A percentile compares a stretch with the other conserved stretches of the same genome.
phyloP scores from a whole-genome alignment of 768 basidiomycete genomes.

The Russula sp. region DNA sequence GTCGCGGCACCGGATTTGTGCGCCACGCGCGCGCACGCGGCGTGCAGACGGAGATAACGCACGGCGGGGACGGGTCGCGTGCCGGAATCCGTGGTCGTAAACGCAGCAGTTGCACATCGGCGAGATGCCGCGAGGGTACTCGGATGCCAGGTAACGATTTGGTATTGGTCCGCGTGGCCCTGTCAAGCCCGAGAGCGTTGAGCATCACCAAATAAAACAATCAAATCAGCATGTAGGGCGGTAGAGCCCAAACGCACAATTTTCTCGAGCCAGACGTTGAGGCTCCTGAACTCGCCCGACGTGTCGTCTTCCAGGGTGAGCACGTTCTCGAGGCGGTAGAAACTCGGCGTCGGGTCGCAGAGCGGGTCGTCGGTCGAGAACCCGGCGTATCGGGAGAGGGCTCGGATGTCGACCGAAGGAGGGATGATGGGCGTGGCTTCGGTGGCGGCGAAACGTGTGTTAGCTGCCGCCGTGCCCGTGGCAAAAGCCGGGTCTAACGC shows the following conservation, averaged over 20 bases:
- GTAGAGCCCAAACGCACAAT: slow-evolving; percentile 26
- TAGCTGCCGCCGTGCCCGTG: not conserved
- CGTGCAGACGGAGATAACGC: slow-evolving; percentile 34
- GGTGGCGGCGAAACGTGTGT: not conserved
- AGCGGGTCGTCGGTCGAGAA: slow-evolving; percentile 12
- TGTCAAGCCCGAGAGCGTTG: not conserved
- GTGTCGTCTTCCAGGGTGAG: slow-evolving; percentile 6
- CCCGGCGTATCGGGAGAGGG: slow-evolving; percentile 15
- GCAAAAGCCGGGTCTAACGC: not conserved
- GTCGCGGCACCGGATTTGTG: slow-evolving; percentile 37
- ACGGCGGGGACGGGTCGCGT: slow-evolving; percentile 31
- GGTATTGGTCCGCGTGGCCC: slow-evolving; percentile 5
- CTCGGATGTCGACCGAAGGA: slow-evolving; percentile 11
- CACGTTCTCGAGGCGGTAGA: slow-evolving; percentile 17
- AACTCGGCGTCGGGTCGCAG: not conserved
- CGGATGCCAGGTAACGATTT: slow-evolving; percentile 12
- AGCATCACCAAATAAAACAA: not conserved
- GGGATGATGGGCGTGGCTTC: slow-evolving; percentile 12
- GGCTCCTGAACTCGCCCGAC: slow-evolving; percentile 28
- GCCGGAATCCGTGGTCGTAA: slow-evolving; percentile 28
- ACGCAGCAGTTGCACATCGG: slow-evolving; percentile 25
- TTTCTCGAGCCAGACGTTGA: slow-evolving; percentile 32
- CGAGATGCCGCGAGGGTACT: slow-evolving; percentile 1
- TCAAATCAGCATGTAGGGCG: not conserved
- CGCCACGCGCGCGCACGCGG: slow-evolving; percentile 37